Evolutionary conservation across 805 yeast genomes (phyloP), one percentile per base, ranked within the genome.

Genomic region (Yarrowia yakushimensis): DNA sequence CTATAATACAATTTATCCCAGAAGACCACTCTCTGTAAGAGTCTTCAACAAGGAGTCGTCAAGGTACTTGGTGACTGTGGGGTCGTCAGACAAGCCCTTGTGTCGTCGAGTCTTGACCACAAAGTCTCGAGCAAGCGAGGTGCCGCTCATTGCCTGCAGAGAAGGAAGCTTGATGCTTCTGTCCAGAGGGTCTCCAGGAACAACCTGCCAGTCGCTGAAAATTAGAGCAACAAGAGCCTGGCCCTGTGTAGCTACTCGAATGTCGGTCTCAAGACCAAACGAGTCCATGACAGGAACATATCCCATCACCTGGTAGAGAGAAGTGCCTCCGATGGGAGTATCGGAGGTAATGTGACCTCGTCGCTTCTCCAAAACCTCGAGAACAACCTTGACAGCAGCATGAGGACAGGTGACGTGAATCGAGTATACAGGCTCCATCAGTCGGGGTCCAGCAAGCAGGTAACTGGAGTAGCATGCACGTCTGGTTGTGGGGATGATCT

Each of bases 171-270:
- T 76, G 17, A 82, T 81, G 31, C 82, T 80, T 22, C 76, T 74
- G 71, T 93, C 96, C 68, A 93, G 70, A 9, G 97, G 98, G 74
- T 93, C 90, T 0, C 99, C 99, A 1, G 97, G 96, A 0, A 89
- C 96, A 2, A 78, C 73, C 20, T 82, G 80, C 96, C 97, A 94
- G 63, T 79, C 80, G 63, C 80, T 79, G 72, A 89, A 90, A 52
- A 80, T 81, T 65, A 87, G 71, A 50, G 82, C 82, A 48, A 90
- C 83, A 78, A 83, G 79, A 0, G 94, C 92, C 68, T 83, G 86
- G 4, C 97, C 97, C 65, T 84, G 85, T 0, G 96, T 85, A 12
- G 85, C 81, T 12, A 90, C 73, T 65, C 97, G 74, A 31, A 94
- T 74, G 71, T 94, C 99, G 0, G 96, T 84, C 69, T 90, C 97